Conservation (phyloP, 1,139 yeast species). For the Suhomyces guaymorum region DNA sequence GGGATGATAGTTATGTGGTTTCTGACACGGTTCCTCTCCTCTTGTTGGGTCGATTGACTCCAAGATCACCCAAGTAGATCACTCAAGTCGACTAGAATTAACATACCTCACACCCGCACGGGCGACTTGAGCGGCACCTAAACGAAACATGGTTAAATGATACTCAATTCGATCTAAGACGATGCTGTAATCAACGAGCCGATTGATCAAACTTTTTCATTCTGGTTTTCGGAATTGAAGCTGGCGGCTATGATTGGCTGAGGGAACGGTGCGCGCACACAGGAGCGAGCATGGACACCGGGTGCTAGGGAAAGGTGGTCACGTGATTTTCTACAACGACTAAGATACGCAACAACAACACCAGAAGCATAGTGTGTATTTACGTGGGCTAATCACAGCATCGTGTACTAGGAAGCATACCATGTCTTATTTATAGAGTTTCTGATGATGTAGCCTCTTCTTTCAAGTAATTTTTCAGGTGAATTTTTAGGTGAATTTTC, state of each 20-base stretch:
- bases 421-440: no score
- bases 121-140: constrained; percentile 63
- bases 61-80: no score
- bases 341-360: no score
- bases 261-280: constrained; percentile 8
- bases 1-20: no score
- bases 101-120: constrained; percentile 64
- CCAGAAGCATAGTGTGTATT: no score
- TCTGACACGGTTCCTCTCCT: background rate
- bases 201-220: constrained; percentile 15
- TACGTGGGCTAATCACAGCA: no score
- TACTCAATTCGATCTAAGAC: constrained; percentile 13
- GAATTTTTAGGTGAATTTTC: no score
- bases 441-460: no score
- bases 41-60: constrained; percentile 2
- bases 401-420: no score
- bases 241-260: constrained; percentile 16
- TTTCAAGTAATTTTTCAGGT: no score
- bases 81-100: background rate
- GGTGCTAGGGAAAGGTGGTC: background rate
- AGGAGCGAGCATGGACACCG: no score
- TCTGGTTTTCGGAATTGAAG: constrained; percentile 11
- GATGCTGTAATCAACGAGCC: constrained; percentile 9
- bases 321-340: background rate
- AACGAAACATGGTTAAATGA: constrained; percentile 54